phyloP scores from a whole-genome alignment of 2,329 filamentous ascomycete genomes.

The Fusarium brevicatenulatum region DNA sequence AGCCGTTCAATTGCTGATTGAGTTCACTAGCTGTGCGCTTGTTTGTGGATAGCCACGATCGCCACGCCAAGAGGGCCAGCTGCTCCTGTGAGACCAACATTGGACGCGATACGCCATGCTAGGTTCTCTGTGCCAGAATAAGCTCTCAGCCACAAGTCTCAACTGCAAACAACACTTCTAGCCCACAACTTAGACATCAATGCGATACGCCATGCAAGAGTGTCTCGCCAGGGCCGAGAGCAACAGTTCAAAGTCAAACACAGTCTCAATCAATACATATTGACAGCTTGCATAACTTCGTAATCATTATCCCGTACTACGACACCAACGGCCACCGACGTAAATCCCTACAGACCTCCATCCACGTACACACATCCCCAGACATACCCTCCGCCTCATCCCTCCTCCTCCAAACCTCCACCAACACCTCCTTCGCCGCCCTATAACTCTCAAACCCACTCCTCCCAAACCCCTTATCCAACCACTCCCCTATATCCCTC shows the following conservation, averaged over 20 bases:
- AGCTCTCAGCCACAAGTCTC: no score
- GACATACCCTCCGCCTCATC: constrained; percentile 24
- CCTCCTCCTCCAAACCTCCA: constrained; percentile 36
- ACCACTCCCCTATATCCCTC: constrained; percentile 28
- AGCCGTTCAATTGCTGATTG: no score
- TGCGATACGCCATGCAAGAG: not conserved
- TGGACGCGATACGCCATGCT: fast-evolving
- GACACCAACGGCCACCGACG: constrained; percentile 34
- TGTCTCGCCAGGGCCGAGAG: fast-evolving
- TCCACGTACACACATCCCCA: constrained; percentile 35
- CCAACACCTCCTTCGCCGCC: constrained; percentile 26
- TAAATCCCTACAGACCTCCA: constrained; percentile 38
- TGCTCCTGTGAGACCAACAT: fast-evolving
- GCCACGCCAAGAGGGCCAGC: fast-evolving
- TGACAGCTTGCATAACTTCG: not conserved
- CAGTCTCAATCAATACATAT: not conserved
- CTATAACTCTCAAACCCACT: constrained; percentile 38
- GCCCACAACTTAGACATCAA: no score
- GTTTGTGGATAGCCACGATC: not conserved
- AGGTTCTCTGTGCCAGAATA: no score
- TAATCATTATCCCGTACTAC: not conserved
- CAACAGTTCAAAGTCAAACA: not conserved
- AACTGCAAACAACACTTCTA: no score
- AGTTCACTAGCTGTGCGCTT: not conserved
- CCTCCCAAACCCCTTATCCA: constrained; percentile 34